Evolutionary conservation across 257 asterid genomes (phyloP).

Genomic region (Primulina tabacum): DNA sequence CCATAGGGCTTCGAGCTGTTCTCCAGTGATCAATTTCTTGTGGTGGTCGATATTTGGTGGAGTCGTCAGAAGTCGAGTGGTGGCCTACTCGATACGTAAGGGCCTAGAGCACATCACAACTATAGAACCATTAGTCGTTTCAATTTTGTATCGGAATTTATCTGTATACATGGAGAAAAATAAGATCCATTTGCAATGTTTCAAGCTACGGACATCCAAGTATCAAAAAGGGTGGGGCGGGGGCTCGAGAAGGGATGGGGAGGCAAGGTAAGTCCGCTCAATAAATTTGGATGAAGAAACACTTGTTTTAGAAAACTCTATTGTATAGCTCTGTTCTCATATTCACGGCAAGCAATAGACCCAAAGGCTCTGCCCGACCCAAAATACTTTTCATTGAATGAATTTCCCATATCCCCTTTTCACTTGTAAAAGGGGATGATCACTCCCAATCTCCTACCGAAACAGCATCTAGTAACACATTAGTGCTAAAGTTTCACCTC

Average conservation of each 20-base stretch:
- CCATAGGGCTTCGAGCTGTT: slow-evolving; percentile 52
- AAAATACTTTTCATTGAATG: no score
- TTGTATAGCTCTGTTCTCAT: not conserved
- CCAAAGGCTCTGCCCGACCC: no score
- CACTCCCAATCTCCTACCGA: not conserved
- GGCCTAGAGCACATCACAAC: slow-evolving; percentile 36
- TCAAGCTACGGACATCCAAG: not conserved
- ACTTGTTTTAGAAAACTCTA: not conserved
- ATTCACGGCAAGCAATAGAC: not conserved
- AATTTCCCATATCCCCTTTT: no score
- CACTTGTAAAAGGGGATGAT: not conserved
- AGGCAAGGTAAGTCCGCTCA: no score
- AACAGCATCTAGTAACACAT: not conserved
- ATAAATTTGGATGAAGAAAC: not conserved
- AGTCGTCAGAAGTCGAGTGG: slow-evolving; percentile 92
- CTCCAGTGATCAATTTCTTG: slow-evolving; percentile 82
- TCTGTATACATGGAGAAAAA: not conserved
- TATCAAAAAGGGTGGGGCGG: no score
- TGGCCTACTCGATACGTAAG: slow-evolving; percentile 85
- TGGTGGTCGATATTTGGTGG: slow-evolving; percentile 72
- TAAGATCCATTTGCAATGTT: not conserved
- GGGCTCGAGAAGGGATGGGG: no score
- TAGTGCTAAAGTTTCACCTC: slow-evolving; percentile 50
- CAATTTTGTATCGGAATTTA: not conserved
- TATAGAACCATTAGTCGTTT: not conserved